Conservation (phyloP, 345 rosid species). For the Salix udensis region DNA sequence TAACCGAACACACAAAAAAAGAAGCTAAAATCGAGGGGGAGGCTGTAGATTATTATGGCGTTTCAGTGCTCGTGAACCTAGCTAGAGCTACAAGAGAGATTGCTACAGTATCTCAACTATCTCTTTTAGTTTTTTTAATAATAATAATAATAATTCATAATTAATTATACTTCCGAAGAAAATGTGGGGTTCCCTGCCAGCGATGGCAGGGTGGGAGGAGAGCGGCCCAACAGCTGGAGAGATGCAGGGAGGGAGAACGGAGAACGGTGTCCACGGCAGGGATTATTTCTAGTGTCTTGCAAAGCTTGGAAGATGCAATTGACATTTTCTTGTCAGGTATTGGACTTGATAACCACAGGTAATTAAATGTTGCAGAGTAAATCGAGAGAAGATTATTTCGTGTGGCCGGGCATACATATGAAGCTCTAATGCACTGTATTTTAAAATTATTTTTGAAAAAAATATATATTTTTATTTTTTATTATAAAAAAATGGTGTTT, state of each 20-base stretch:
- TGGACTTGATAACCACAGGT: not conserved
- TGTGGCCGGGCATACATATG: too few species aligned
- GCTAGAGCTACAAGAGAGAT: too few species aligned
- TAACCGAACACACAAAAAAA: too few species aligned
- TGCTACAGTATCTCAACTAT: too few species aligned
- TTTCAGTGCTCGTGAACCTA: too few species aligned
- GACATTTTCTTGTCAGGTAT: constrained; percentile 42
- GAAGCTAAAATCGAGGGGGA: too few species aligned
- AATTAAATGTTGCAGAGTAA: not conserved
- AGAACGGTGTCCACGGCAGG: not conserved
- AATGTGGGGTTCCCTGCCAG: not conserved
- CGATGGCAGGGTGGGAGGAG: constrained; percentile 9
- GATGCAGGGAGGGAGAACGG: not conserved
- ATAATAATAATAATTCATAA: too few species aligned
- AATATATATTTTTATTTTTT: too few species aligned
- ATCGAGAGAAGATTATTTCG: not conserved
- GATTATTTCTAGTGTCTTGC: not conserved
- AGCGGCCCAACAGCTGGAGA: constrained; percentile 9
- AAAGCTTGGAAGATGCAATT: constrained; percentile 20
- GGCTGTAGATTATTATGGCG: too few species aligned
- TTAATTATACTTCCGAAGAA: not conserved
- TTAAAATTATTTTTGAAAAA: too few species aligned
- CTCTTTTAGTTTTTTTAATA: too few species aligned
- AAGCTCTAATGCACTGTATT: not conserved
- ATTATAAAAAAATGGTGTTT: too few species aligned